Percentiles rank a stretch among this genome's conserved stretches.
These are phyloP conservation scores for Hericium erinaceus DNA, from an alignment of 768 basidiomycete species.

Conservation along the genomic window DNA sequence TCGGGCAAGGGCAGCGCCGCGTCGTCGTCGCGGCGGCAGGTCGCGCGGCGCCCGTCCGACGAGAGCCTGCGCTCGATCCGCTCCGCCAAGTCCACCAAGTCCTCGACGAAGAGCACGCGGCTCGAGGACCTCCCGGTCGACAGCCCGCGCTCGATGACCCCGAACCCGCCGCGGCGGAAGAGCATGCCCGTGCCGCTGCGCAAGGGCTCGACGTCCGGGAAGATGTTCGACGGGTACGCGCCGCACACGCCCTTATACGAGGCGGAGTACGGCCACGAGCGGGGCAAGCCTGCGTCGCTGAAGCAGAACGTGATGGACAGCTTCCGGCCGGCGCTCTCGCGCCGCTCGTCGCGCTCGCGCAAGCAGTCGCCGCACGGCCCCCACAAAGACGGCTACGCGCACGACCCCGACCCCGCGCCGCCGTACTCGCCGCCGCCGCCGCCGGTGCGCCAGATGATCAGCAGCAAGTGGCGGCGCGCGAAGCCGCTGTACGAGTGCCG, in stretches of 20 bases:
- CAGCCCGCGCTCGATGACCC: constrained; percentile 9
- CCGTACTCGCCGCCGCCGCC: constrained; percentile 15
- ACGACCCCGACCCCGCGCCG: constrained; percentile 16
- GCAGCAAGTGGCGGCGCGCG: constrained; percentile 10
- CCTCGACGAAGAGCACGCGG: constrained; percentile 19
- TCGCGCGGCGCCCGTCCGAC: constrained; percentile 23
- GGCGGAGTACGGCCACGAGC: constrained; percentile 2
- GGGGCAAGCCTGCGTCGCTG: constrained; percentile 6
- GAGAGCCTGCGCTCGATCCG: constrained; percentile 31
- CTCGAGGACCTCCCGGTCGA: constrained; percentile 15
- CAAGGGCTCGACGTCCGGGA: constrained; percentile 21
- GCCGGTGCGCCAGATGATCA: constrained; percentile 5
- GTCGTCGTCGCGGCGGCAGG: constrained; percentile 6
- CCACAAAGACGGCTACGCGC: background rate
- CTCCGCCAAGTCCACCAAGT: constrained; percentile 29
- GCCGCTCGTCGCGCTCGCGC: constrained; percentile 6
- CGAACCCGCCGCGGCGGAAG: constrained; percentile 33
- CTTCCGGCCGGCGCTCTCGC: background rate
- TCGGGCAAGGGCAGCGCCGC: background rate
- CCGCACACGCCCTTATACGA: background rate
- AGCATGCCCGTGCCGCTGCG: constrained; percentile 36
- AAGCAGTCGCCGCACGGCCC: constrained; percentile 2
- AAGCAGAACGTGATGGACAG: background rate
- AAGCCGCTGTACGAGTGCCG: constrained; percentile 53
- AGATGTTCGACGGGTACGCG: constrained; percentile 13